These are phyloP conservation scores for Trametes polyzona DNA, from an alignment of 1,284 basidiomycete species.

Conservation along the genomic window DNA sequence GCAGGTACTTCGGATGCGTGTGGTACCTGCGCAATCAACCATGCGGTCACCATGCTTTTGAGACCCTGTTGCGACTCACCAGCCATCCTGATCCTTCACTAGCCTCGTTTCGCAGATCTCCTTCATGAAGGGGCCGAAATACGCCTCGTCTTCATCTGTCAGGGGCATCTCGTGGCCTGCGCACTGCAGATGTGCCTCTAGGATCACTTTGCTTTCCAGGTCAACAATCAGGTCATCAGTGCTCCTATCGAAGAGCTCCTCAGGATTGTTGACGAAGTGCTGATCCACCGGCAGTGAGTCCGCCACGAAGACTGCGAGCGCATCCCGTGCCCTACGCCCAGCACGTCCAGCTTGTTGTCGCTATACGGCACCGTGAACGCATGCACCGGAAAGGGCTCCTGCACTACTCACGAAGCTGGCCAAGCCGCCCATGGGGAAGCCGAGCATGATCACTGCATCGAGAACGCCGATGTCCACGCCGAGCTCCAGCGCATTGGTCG, in stretches of 20 bases:
- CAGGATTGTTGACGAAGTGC: slow-evolving; percentile 76
- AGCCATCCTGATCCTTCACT: slow-evolving; percentile 68
- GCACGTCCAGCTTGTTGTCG: slow-evolving; percentile 91
- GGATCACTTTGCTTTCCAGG: slow-evolving; percentile 73
- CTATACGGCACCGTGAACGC: slow-evolving; percentile 37
- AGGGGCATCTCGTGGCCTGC: slow-evolving; percentile 89
- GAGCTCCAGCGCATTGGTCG: slow-evolving; percentile 89
- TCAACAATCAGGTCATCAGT: slow-evolving; percentile 75
- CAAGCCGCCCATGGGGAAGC: slow-evolving; percentile 75
- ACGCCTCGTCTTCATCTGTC: slow-evolving; percentile 64
- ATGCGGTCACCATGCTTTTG: neutral
- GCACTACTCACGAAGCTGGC: slow-evolving; percentile 69
- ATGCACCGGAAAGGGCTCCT: neutral
- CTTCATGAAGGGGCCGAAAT: slow-evolving; percentile 70
- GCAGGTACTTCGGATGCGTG: slow-evolving; percentile 76
- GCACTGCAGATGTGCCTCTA: slow-evolving; percentile 89
- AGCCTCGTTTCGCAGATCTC: slow-evolving; percentile 61
- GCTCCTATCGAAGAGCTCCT: slow-evolving; percentile 67
- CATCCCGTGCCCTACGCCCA: slow-evolving; percentile 82
- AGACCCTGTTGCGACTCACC: slow-evolving; percentile 46
- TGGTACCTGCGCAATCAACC: slow-evolving; percentile 65
- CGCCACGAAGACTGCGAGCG: slow-evolving; percentile 79
- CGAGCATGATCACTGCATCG: slow-evolving; percentile 90
- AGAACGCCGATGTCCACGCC: slow-evolving; percentile 90
- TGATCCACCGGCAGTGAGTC: slow-evolving; percentile 79